phyloP scores from a whole-genome alignment of 805 yeast species.

The Candida xiaguanensis region DNA sequence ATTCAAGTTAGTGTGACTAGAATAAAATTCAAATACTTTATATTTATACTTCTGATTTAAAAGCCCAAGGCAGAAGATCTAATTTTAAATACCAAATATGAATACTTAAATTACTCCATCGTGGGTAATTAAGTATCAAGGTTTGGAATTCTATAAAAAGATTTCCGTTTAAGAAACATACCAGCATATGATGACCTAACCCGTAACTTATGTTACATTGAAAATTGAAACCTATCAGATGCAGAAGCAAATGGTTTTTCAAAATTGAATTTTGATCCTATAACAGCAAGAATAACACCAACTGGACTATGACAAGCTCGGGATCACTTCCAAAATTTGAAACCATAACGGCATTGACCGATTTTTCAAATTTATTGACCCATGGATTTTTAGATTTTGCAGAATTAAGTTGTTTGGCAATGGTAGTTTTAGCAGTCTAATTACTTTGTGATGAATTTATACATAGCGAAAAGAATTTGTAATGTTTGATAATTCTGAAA shows the following conservation, averaged over 20 bases:
- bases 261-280: background rate
- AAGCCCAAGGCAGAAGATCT: no score
- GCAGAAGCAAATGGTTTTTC: background rate
- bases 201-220: background rate
- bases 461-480: no score
- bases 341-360: background rate
- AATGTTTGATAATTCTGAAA: no score
- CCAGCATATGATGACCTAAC: background rate
- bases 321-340: background rate
- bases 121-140: no score
- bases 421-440: background rate
- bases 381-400: background rate
- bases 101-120: no score
- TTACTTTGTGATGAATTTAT: no score
- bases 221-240: background rate
- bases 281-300: background rate
- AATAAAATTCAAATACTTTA: no score
- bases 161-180: background rate
- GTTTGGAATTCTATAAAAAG: background rate
- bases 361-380: background rate
- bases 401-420: background rate
- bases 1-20: no score
- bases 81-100: no score
- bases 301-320: background rate
- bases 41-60: no score